Conservation (phyloP, 345 rosid species). For the Salix exigua region DNA sequence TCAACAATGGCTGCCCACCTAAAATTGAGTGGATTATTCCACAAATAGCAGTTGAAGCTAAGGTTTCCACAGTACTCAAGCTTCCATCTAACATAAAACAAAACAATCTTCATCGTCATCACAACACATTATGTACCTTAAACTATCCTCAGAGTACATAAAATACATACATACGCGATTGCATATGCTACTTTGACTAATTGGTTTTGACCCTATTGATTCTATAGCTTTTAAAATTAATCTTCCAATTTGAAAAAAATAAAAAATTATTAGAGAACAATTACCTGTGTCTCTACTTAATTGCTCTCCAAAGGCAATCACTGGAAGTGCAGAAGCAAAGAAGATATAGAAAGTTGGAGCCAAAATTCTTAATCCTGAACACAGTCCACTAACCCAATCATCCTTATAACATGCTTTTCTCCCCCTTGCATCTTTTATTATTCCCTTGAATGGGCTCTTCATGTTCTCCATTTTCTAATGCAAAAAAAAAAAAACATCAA, state of each 20-base stretch:
- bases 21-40: slow-evolving; percentile 74
- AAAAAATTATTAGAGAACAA: not conserved
- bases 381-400: slow-evolving; percentile 54
- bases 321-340: slow-evolving; percentile 89
- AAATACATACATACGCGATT: not conserved
- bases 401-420: slow-evolving; percentile 58
- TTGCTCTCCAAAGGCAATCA: slow-evolving; percentile 88
- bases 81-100: slow-evolving; percentile 45
- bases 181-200: not conserved
- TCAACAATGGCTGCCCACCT: slow-evolving; percentile 84
- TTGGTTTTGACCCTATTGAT: not conserved
- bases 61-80: slow-evolving; percentile 68
- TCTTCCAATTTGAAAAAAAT: not conserved
- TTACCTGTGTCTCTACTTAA: slow-evolving; percentile 73
- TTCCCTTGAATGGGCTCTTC: slow-evolving; percentile 64
- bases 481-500: not conserved
- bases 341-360: slow-evolving; percentile 71
- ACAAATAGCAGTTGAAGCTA: slow-evolving; percentile 76
- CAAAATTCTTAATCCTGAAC: slow-evolving; percentile 58
- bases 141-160: not conserved
- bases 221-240: not conserved
- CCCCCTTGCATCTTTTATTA: slow-evolving; percentile 54
- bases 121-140: not conserved
- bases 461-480: slow-evolving; percentile 37
- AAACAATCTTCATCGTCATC: slow-evolving; percentile 7